Conservation (phyloP, 2,329 filamentous ascomycete genomes). For the Colletotrichum limetticola region DNA sequence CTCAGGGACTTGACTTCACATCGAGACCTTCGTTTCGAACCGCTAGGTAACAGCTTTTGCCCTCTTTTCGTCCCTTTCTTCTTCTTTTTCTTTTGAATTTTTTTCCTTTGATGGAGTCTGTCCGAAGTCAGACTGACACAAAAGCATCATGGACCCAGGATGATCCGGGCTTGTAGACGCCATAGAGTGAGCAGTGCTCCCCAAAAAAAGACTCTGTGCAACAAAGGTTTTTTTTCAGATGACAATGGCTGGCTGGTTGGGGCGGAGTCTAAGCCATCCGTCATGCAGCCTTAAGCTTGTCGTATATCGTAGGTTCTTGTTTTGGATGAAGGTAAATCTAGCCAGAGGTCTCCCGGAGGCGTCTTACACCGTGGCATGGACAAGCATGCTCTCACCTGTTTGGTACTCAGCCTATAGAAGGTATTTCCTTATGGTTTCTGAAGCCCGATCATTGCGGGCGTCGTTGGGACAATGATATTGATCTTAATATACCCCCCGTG, state of each 20-base stretch:
- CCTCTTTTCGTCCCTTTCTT: neutral
- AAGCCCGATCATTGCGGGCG: neutral
- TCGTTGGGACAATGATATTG: neutral
- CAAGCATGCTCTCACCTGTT: neutral
- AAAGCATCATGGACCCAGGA: neutral
- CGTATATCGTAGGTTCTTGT: neutral
- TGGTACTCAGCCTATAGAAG: neutral
- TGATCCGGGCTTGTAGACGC: neutral
- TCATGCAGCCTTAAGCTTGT: neutral
- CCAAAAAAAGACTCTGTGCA: neutral
- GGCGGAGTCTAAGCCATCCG: neutral
- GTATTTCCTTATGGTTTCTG: neutral
- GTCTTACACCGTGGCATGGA: neutral
- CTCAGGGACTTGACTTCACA: neutral
- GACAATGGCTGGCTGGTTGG: neutral
- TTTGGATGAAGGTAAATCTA: constrained; percentile 4
- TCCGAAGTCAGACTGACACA: neutral
- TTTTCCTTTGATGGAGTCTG: neutral
- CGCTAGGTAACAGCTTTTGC: no score
- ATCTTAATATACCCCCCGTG: neutral
- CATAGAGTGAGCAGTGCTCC: neutral
- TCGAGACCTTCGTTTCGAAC: constrained; percentile 27
- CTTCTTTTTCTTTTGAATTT: no score
- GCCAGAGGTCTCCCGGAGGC: neutral
- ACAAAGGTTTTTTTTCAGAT: neutral